Conservation (phyloP, 371 early-diverging fungal genomes). For the Syncephalastrum racemosum region DNA sequence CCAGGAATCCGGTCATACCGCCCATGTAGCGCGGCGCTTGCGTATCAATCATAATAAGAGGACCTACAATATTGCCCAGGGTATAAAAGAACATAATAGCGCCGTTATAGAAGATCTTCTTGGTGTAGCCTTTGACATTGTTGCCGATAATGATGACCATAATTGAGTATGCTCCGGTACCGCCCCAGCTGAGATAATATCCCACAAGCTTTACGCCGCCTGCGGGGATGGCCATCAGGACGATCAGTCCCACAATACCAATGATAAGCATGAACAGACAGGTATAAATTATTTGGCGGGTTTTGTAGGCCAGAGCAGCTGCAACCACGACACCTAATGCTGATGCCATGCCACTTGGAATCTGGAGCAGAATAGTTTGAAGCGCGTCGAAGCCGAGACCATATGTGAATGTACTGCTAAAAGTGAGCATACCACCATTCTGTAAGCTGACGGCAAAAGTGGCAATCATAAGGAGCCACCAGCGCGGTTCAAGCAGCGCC, state of each 20-base stretch:
- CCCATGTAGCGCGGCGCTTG: slow-evolving; percentile 22
- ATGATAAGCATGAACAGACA: slow-evolving; percentile 13
- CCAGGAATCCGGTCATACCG: slow-evolving; percentile 12
- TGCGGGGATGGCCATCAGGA: slow-evolving; percentile 28
- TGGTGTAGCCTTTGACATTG: slow-evolving; percentile 20
- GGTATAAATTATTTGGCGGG: slow-evolving; percentile 12
- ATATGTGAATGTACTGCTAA: slow-evolving; percentile 24
- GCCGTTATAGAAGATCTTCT: slow-evolving; percentile 24
- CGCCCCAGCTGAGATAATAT: slow-evolving; percentile 26
- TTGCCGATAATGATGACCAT: slow-evolving; percentile 18
- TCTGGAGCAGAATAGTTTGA: slow-evolving; percentile 18
- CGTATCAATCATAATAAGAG: slow-evolving; percentile 13
- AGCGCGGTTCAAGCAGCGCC: slow-evolving; percentile 27
- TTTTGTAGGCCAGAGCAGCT: slow-evolving; percentile 3
- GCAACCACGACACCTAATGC: slow-evolving; percentile 15
- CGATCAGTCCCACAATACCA: slow-evolving; percentile 20
- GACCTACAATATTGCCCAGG: slow-evolving; percentile 17
- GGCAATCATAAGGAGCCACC: slow-evolving; percentile 25
- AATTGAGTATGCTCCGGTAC: slow-evolving; percentile 23
- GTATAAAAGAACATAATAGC: slow-evolving; percentile 23
- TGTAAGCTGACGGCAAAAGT: slow-evolving; percentile 27
- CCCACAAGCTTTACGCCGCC: slow-evolving; percentile 24
- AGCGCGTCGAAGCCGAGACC: slow-evolving; percentile 31
- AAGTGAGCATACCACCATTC: slow-evolving; percentile 36
- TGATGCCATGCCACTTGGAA: slow-evolving; percentile 15